phyloP scores from a whole-genome alignment of 257 asterid species.

The Fraxinus cuspidata region DNA sequence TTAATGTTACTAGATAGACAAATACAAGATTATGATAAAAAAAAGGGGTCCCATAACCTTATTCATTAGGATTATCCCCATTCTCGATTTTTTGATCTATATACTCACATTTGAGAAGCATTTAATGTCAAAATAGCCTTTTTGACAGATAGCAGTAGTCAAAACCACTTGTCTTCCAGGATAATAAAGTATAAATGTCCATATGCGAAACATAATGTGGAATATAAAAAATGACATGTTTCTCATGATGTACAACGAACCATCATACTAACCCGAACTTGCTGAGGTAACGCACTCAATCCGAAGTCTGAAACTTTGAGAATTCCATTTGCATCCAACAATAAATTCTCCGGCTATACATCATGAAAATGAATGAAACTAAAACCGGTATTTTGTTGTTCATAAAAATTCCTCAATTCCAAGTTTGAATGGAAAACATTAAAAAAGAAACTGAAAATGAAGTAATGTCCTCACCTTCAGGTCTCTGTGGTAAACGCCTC shows the following conservation, averaged over 20 bases:
- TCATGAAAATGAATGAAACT: not conserved
- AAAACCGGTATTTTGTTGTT: not conserved
- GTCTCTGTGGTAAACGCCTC: too few relatives aligned
- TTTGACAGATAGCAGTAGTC: too few relatives aligned
- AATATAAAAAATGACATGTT: not conserved
- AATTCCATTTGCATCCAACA: conserved; percentile 53
- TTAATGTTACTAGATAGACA: not conserved
- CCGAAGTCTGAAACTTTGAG: conserved; percentile 78
- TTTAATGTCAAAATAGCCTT: too few relatives aligned
- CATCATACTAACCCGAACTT: conserved; percentile 54
- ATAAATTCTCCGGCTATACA: conserved; percentile 59
- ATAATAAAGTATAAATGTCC: too few relatives aligned
- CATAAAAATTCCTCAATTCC: not conserved
- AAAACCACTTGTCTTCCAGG: too few relatives aligned
- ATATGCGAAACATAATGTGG: too few relatives aligned
- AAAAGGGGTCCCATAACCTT: not conserved
- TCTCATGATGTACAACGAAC: not conserved
- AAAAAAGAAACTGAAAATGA: too few relatives aligned
- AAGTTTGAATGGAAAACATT: not conserved
- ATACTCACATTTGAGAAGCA: not conserved
- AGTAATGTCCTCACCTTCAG: too few relatives aligned
- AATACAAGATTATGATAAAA: not conserved
- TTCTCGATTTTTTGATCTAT: too few relatives aligned
- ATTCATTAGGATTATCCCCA: not conserved
- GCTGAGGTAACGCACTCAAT: conserved; percentile 76